These are phyloP conservation scores for Yamadazyma sp. DNA, from an alignment of 805 yeast genomes.

Conservation along the genomic window DNA sequence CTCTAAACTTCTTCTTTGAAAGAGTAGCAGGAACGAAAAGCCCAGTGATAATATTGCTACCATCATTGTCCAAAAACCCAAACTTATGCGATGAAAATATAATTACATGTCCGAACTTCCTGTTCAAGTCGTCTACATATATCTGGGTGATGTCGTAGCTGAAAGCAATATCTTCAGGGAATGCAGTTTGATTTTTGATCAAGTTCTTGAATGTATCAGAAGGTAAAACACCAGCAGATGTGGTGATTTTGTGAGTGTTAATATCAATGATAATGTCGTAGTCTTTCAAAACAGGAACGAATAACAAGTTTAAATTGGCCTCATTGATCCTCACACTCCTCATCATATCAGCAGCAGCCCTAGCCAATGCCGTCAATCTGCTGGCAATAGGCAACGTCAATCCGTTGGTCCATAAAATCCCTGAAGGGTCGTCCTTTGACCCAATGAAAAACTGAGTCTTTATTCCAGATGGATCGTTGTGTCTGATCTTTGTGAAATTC, in stretches of 20 bases:
- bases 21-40: constrained; percentile 69
- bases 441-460: constrained; percentile 81
- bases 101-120: constrained; percentile 63
- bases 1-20: constrained; percentile 69
- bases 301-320: constrained; percentile 51
- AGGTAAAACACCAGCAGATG: constrained; percentile 57
- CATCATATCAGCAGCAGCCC: constrained; percentile 64
- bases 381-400: constrained; percentile 73
- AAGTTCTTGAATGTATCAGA: constrained; percentile 62
- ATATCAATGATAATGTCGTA: constrained; percentile 77
- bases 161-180: constrained; percentile 46
- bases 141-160: constrained; percentile 62
- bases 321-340: constrained; percentile 43
- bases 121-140: constrained; percentile 58
- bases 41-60: constrained; percentile 71
- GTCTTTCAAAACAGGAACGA: constrained; percentile 80
- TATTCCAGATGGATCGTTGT: constrained; percentile 77
- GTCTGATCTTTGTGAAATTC: constrained; percentile 67
- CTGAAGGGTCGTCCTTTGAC: constrained; percentile 81
- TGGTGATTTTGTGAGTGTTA: constrained; percentile 43
- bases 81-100: constrained; percentile 65
- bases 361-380: constrained; percentile 82
- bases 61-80: constrained; percentile 51
- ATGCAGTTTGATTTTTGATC: constrained; percentile 40
- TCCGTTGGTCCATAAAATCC: constrained; percentile 75